Evolutionary conservation across 2,329 filamentous ascomycete species (phyloP).

Genomic region (Didymella segeticola): DNA sequence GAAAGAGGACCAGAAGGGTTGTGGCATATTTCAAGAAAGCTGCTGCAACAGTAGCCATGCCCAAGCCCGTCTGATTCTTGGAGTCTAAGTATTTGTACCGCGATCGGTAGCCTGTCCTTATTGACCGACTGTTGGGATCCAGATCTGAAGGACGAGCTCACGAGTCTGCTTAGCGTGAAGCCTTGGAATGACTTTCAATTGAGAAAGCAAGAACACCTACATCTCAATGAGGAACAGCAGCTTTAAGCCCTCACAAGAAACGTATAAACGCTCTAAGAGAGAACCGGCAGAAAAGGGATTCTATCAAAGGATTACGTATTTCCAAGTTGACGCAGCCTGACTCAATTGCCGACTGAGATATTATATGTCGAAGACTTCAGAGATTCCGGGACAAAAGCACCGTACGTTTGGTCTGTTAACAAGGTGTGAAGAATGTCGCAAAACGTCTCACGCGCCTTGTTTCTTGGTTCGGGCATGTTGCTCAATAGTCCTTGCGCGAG

Average conservation of each 20-base stretch:
- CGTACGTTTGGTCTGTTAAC: background rate
- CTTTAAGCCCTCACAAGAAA: no score
- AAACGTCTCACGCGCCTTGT: background rate
- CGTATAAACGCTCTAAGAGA: no score
- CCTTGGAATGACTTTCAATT: no score
- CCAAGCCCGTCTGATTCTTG: background rate
- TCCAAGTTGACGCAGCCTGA: background rate
- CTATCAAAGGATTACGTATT: no score
- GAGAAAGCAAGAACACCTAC: no score
- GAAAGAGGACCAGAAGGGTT: background rate
- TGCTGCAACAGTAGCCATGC: background rate
- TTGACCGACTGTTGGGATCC: no score
- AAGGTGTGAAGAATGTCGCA: background rate
- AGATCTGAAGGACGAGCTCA: no score
- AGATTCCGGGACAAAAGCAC: background rate
- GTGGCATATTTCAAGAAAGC: background rate
- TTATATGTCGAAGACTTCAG: background rate
- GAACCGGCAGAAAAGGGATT: no score
- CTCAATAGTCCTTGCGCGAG: constrained; percentile 6
- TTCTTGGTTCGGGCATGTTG: background rate
- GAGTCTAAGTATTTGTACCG: background rate
- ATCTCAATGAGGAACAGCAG: no score
- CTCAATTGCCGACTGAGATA: background rate
- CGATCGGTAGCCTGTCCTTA: no score
- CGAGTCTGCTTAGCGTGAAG: no score